These are phyloP conservation scores for Withania somnifera DNA, from an alignment of 305 asterid species.

Conservation along the genomic window DNA sequence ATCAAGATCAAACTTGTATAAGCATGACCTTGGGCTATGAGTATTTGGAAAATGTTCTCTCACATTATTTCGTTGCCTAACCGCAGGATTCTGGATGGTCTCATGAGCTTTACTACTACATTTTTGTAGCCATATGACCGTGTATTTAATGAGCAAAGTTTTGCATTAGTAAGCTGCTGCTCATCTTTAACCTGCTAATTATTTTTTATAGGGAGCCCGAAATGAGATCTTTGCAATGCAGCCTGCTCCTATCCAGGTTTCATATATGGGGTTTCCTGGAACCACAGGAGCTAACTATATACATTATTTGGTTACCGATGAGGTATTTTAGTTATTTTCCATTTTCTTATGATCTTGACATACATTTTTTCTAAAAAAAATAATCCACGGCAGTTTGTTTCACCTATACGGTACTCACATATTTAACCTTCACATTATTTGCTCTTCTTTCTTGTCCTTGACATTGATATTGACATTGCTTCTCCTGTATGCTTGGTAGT, in stretches of 20 bases:
- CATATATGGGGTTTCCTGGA: conserved; percentile 99
- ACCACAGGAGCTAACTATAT: conserved; percentile 94
- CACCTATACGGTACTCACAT: conserved; percentile 47
- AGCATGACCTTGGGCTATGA: background rate
- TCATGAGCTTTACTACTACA: background rate
- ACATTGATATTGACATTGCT: background rate
- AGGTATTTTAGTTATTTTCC: conserved; percentile 31
- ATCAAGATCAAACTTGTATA: background rate
- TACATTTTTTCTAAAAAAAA: no score
- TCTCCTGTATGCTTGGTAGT: conserved; percentile 35
- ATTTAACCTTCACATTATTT: background rate
- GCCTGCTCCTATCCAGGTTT: conserved; percentile 99
- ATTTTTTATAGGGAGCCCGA: conserved; percentile 74
- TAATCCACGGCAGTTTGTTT: conserved; percentile 63
- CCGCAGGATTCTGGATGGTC: background rate
- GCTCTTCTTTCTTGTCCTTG: background rate
- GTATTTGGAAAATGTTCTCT: background rate
- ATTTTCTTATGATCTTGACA: background rate
- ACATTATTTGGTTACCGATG: conserved; percentile 91
- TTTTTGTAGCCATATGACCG: background rate
- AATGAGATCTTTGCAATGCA: conserved; percentile 98
- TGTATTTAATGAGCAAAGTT: background rate
- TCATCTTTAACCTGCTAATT: background rate
- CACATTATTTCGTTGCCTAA: background rate
- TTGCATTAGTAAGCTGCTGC: background rate